phyloP scores from a whole-genome alignment of 1,284 basidiomycete species.

The Athelia sp. region DNA sequence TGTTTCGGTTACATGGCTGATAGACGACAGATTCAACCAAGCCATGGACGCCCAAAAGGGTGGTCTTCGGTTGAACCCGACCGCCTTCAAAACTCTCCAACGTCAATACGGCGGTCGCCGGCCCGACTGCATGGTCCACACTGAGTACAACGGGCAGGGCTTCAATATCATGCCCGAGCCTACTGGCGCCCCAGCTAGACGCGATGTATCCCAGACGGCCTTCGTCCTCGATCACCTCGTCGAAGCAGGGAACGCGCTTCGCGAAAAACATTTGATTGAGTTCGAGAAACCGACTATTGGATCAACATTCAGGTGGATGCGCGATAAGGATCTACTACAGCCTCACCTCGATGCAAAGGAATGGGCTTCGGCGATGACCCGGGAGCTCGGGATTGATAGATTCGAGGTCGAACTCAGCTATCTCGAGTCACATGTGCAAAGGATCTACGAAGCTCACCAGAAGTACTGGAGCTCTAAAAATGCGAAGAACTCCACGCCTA shows the following conservation, averaged over 20 bases:
- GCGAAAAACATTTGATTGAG: constrained; percentile 18
- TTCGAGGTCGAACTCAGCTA: constrained; percentile 11
- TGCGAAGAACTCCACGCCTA: not conserved
- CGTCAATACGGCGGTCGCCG: constrained; percentile 18
- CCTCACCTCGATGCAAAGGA: not conserved
- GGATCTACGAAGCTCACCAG: constrained; percentile 3
- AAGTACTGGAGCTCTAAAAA: not conserved
- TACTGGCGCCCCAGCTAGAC: not conserved
- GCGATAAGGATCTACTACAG: not conserved
- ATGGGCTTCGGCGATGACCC: not conserved
- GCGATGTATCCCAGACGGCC: not conserved
- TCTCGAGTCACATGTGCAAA: constrained; percentile 26
- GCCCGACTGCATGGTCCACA: constrained; percentile 19
- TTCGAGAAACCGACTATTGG: constrained; percentile 15
- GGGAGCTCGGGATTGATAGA: not conserved
- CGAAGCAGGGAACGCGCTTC: constrained; percentile 22
- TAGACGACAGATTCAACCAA: constrained; percentile 41
- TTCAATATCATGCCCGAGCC: not conserved
- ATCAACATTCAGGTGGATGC: constrained; percentile 9
- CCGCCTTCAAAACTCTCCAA: constrained; percentile 31
- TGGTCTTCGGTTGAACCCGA: constrained; percentile 37
- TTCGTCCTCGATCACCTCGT: constrained; percentile 28
- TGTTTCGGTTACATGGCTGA: not conserved
- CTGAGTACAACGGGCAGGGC: not conserved
- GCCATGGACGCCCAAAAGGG: constrained; percentile 55